These are phyloP conservation scores for Trichosphaerium sp. DNA, from an alignment of 78 protist species.

Conservation along the genomic window DNA sequence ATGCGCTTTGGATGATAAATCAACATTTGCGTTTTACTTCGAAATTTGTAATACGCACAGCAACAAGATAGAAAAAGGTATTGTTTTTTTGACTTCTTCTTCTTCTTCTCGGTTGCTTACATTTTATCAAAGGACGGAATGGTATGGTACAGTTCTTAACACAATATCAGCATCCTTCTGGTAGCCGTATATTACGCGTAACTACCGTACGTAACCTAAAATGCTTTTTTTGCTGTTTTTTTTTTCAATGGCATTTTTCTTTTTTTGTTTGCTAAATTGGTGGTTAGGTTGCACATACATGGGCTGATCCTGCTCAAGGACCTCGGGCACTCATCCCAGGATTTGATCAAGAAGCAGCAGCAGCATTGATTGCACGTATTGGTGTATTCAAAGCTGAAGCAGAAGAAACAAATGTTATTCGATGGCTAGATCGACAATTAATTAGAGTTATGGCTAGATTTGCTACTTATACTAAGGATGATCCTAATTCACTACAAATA, in stretches of 20 bases:
- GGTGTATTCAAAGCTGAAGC: conserved; percentile 76
- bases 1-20: conserved; percentile 34
- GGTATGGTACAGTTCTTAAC: conserved; percentile 79
- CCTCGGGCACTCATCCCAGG: conserved; percentile 19
- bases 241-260: neutral
- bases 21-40: conserved; percentile 76
- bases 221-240: too few relatives aligned
- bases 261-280: neutral
- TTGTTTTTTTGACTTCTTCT: neutral
- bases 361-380: conserved; percentile 92
- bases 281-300: neutral
- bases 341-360: conserved; percentile 93
- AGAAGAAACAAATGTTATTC: conserved; percentile 82
- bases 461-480: conserved; percentile 65
- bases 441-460: conserved; percentile 77
- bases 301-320: conserved; percentile 11
- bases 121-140: conserved; percentile 4
- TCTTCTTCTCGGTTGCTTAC: neutral
- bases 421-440: conserved; percentile 95
- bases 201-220: conserved; percentile 83
- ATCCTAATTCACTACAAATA: conserved; percentile 63
- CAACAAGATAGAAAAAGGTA: neutral
- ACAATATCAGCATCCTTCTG: conserved; percentile 64
- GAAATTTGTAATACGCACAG: conserved; percentile 57
- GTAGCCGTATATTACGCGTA: conserved; percentile 78